Evolutionary conservation across 208 protist species (phyloP).

Genomic region (Willaertia magna): DNA sequence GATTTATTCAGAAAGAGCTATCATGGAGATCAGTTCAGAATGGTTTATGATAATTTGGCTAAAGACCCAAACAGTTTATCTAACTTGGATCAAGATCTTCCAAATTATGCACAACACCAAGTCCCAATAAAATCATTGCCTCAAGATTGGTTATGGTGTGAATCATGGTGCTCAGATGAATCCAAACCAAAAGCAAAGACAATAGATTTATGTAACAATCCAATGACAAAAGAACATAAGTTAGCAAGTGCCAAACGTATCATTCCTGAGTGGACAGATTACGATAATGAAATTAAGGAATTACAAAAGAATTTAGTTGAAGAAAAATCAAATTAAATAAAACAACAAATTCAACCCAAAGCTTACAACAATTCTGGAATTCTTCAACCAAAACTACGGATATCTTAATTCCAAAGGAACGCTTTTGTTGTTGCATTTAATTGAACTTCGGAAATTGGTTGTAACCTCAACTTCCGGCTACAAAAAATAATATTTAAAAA

Average conservation of each 20-base stretch:
- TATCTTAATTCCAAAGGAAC: too few relatives aligned
- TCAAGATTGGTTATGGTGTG: slow-evolving; percentile 97
- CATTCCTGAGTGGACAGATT: slow-evolving; percentile 66
- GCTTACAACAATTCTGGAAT: too few relatives aligned
- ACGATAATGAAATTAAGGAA: slow-evolving; percentile 52
- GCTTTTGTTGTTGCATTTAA: too few relatives aligned
- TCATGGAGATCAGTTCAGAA: slow-evolving; percentile 76
- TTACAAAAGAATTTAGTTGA: slow-evolving; percentile 18
- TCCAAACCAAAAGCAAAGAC: slow-evolving; percentile 83
- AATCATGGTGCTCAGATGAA: slow-evolving; percentile 88
- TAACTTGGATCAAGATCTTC: slow-evolving; percentile 85
- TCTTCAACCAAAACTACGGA: too few relatives aligned
- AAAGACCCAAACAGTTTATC: slow-evolving; percentile 72
- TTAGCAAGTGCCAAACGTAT: slow-evolving; percentile 72
- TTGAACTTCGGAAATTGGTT: too few relatives aligned
- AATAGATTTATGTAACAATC: slow-evolving; percentile 95
- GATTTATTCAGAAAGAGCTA: slow-evolving; percentile 51
- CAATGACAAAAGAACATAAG: slow-evolving; percentile 85
- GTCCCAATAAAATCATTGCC: slow-evolving; percentile 88
- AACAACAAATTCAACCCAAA: too few relatives aligned
- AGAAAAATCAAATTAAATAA: neutral
- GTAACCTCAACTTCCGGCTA: too few relatives aligned
- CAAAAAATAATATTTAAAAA: too few relatives aligned
- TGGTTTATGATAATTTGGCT: slow-evolving; percentile 65
- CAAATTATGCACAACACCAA: slow-evolving; percentile 80